phyloP scores from a whole-genome alignment of 768 basidiomycete genomes.

The Rhizopogon rudus region DNA sequence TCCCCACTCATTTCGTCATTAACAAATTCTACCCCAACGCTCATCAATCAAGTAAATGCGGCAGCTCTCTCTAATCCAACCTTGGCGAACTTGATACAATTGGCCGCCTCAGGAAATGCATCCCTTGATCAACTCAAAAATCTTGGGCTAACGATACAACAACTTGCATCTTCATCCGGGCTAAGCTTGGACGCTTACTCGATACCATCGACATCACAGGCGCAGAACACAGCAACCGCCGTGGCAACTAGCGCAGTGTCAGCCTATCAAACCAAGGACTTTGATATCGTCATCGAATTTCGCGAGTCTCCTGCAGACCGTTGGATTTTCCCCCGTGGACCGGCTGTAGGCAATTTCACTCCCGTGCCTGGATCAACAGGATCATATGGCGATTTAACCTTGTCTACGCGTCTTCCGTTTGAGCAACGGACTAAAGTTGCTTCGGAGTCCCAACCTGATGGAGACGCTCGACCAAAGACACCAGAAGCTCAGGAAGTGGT shows the following conservation, averaged over 20 bases:
- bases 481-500: slow-evolving; percentile 28
- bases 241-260: slow-evolving; percentile 10
- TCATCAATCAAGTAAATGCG: slow-evolving; percentile 60
- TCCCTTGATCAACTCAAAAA: slow-evolving; percentile 61
- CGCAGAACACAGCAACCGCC: slow-evolving; percentile 10
- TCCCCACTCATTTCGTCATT: slow-evolving; percentile 43
- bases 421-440: slow-evolving; percentile 14
- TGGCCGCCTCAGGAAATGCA: slow-evolving; percentile 59
- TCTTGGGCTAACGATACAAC: slow-evolving; percentile 69
- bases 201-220: slow-evolving; percentile 6
- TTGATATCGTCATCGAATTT: slow-evolving; percentile 72
- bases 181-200: slow-evolving; percentile 1
- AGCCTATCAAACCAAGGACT: slow-evolving; percentile 42
- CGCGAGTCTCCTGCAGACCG: slow-evolving; percentile 56
- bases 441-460: slow-evolving; percentile 9
- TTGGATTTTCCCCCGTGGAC: slow-evolving; percentile 65
- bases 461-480: slow-evolving; percentile 4
- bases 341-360: slow-evolving; percentile 43
- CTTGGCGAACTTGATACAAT: slow-evolving; percentile 60
- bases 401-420: slow-evolving; percentile 46
- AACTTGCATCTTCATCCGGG: slow-evolving; percentile 37
- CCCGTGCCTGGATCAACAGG: slow-evolving; percentile 10
- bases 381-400: slow-evolving; percentile 27
- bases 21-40: slow-evolving; percentile 40
- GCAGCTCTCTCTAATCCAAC: slow-evolving; percentile 65